These are phyloP conservation scores for Adansonia rubrostipa DNA, from an alignment of 441 rosid genomes.

Conservation along the genomic window DNA sequence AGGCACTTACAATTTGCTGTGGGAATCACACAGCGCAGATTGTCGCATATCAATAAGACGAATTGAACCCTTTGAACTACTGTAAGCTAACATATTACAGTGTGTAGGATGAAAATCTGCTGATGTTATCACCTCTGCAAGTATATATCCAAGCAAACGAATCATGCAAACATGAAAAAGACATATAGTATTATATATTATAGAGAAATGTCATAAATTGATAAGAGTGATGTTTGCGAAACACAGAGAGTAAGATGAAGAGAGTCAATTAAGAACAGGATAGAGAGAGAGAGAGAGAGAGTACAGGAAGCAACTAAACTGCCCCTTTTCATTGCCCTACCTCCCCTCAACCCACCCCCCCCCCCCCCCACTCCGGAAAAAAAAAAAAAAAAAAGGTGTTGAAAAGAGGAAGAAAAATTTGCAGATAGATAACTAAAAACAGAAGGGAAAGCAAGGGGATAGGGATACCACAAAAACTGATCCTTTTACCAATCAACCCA, in stretches of 20 bases:
- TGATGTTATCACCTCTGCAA: slow-evolving; percentile 96
- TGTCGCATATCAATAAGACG: slow-evolving; percentile 96
- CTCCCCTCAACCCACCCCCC: neutral
- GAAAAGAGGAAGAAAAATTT: neutral
- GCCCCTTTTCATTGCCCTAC: neutral
- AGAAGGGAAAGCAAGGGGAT: slow-evolving; percentile 2
- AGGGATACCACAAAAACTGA: neutral
- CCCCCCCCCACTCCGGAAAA: neutral
- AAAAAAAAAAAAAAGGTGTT: neutral
- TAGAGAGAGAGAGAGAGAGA: too few species aligned
- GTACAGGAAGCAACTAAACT: too few species aligned
- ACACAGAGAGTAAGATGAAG: neutral
- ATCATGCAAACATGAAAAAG: neutral
- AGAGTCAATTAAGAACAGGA: neutral
- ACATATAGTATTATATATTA: neutral
- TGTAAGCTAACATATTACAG: slow-evolving; percentile 88
- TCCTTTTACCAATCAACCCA: neutral
- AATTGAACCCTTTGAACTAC: slow-evolving; percentile 97
- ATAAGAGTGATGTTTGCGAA: neutral
- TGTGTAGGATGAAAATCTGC: slow-evolving; percentile 97
- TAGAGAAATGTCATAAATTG: slow-evolving; percentile 7
- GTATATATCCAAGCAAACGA: slow-evolving; percentile 38
- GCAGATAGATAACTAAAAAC: neutral
- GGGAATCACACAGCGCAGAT: slow-evolving; percentile 83
- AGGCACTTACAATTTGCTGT: slow-evolving; percentile 46